Base-by-base conservation (phyloP, 257 asterid genomes). In the Marsdenia floribunda region DNA sequence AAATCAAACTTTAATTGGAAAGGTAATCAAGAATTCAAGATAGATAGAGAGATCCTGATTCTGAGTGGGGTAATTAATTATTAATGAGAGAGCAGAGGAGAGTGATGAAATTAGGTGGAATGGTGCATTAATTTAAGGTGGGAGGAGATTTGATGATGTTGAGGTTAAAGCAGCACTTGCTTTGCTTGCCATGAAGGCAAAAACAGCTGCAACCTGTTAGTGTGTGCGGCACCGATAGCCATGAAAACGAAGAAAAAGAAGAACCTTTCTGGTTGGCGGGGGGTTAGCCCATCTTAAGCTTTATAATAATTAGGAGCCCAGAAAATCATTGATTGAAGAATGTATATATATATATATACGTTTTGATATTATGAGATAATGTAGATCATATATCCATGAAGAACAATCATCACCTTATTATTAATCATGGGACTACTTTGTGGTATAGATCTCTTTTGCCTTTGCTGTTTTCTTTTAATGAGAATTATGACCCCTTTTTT, bases 91-190 rank as follows among this genome's bases (percentile, higher is more conserved):
- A 12, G 67, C 40, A 11, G 57, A 66, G 22, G 35, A 21, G 44
- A 33, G 52, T 42, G 66, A 54, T n/a, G 44, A 22, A 18, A 58
- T 73, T 53, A 60, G 77, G 77, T 77, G 81, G 68, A 75, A 76
- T 79, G 83, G 74, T 76, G 76, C 80, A 68, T 33, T 76, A 44
- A 44, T 44, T 68, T 71, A 76, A 82, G 86, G 87, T 79, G 79
- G 82, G 76, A 13, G 70, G 68, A 77, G 75, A 50, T 59, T 67
- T 78, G 70, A 75, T 77, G 81, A 81, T 76, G 81, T 77, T 76
- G 82, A 79, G 80, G 82, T 76, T 70, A 68, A 53, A 46, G 60
- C 11, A 52, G 79, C 82, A 79, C 74, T 83, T 14, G 15, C 73
- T 73, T 68, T 69, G 74, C 74, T 69, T 89, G 73, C 63, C 49